Percentiles rank a stretch among this genome's conserved stretches.
Evolutionary conservation across 2,329 filamentous ascomycete species (phyloP).

Genomic region (Magnaporthales sp.): DNA sequence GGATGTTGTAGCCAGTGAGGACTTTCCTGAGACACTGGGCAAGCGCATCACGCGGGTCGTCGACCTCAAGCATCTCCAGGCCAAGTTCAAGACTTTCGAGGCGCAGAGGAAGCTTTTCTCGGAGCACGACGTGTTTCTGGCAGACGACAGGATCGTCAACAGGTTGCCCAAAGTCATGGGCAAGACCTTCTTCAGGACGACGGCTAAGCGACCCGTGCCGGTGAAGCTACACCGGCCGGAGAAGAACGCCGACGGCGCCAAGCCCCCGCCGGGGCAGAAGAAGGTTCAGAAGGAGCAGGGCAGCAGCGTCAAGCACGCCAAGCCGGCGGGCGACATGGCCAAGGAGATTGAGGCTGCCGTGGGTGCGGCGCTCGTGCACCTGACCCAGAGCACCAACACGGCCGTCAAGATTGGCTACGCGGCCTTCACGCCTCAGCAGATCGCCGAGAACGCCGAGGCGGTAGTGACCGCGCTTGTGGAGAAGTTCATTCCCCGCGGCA

Average conservation of each 20-base stretch:
- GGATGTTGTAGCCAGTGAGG: conserved; percentile 68
- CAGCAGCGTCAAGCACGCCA: conserved; percentile 31
- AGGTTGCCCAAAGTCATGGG: conserved; percentile 70
- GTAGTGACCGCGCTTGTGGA: conserved; percentile 63
- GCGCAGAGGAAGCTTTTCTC: conserved; percentile 70
- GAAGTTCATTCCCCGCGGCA: conserved; percentile 76
- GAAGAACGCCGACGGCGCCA: conserved; percentile 52
- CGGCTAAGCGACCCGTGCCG: conserved; percentile 78
- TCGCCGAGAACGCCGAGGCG: conserved; percentile 72
- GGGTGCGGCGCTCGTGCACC: conserved; percentile 67
- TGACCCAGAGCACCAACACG: conserved; percentile 71
- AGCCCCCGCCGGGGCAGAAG: conserved; percentile 35
- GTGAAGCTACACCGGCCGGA: conserved; percentile 57
- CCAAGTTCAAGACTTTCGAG: conserved; percentile 86
- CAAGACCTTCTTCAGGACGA: conserved; percentile 85
- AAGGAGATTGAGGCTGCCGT: conserved; percentile 75
- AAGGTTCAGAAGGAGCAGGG: conserved; percentile 18
- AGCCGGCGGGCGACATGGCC: conserved; percentile 58
- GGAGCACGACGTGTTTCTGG: conserved; percentile 90
- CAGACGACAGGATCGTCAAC: conserved; percentile 76
- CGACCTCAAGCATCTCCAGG: conserved; percentile 68
- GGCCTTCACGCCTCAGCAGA: conserved; percentile 62
- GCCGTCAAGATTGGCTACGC: conserved; percentile 72
- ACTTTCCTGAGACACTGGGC: conserved; percentile 59
- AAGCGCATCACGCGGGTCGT: conserved; percentile 68